A percentile compares a stretch with the other conserved stretches of the same genome.
Conservation (phyloP, 2,329 filamentous ascomycete genomes). For the Orbilia javanica region DNA sequence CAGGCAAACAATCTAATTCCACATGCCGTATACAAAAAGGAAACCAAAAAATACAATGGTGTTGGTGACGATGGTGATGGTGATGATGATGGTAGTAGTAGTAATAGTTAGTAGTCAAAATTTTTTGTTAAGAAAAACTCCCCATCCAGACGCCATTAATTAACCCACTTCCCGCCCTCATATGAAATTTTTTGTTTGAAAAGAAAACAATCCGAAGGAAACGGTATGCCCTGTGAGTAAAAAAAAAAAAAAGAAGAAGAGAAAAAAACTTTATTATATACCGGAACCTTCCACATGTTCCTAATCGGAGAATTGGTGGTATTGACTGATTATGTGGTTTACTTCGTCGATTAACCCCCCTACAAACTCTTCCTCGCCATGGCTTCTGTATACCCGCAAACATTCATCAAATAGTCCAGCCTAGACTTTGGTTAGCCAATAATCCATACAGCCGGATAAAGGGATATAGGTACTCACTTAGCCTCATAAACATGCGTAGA, state of each 20-base stretch:
- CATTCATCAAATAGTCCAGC: constrained; percentile 74
- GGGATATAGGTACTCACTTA: constrained; percentile 73
- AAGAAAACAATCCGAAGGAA: neutral
- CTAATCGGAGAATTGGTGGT: neutral
- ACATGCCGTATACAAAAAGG: constrained; percentile 13
- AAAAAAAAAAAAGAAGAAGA: neutral
- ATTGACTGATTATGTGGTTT: neutral
- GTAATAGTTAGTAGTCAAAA: no score
- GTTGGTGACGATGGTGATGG: neutral
- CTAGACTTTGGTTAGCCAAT: constrained; percentile 64
- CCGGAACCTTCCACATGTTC: constrained; percentile 5
- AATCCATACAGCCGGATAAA: neutral
- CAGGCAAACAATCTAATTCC: constrained; percentile 16
- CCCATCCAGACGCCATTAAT: constrained; percentile 33
- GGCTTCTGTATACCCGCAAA: constrained; percentile 71
- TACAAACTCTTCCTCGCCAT: constrained; percentile 68
- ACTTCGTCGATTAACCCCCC: neutral
- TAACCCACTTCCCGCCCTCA: constrained; percentile 3
- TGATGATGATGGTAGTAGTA: neutral
- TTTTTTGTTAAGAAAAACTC: constrained; percentile 33
- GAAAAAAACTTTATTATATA: constrained; percentile 10
- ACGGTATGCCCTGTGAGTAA: neutral
- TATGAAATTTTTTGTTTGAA: constrained; percentile 19
- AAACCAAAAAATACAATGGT: neutral
- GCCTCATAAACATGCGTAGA: constrained; percentile 77